Conservation (phyloP, 352 stramenopile genomes). For the Phytophthora hibernalis region DNA sequence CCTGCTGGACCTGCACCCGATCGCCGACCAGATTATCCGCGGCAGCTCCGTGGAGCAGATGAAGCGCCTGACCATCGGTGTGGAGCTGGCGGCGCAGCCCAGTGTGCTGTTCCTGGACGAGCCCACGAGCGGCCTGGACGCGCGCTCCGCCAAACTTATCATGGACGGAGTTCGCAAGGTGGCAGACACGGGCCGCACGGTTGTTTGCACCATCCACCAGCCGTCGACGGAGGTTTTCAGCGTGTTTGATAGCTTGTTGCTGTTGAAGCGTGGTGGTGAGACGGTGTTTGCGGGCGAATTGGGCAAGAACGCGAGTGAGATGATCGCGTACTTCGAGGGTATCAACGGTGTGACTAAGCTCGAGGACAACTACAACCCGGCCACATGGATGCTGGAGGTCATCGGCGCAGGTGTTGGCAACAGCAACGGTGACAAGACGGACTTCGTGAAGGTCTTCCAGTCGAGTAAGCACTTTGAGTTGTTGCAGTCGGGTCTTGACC, state of each 20-base stretch:
- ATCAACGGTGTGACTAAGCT: conserved; percentile 50
- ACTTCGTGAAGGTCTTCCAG: conserved; percentile 48
- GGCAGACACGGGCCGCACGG: conserved; percentile 61
- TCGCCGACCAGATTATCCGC: conserved; percentile 33
- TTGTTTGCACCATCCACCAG: conserved; percentile 94
- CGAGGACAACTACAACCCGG: conserved; percentile 78
- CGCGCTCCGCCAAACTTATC: conserved; percentile 79
- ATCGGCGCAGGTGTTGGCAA: conserved; percentile 54
- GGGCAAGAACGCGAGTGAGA: conserved; percentile 30
- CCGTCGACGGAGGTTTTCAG: conserved; percentile 84
- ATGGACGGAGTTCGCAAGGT: conserved; percentile 89
- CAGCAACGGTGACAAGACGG: conserved; percentile 33
- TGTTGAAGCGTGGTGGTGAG: conserved; percentile 27
- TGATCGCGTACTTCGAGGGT: conserved; percentile 19
- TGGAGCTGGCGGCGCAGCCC: not conserved
- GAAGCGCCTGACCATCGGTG: conserved; percentile 36
- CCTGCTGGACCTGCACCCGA: conserved; percentile 37
- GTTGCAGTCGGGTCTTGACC: conserved; percentile 41
- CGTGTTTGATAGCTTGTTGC: conserved; percentile 5
- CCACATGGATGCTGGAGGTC: conserved; percentile 43
- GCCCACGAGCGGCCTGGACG: conserved; percentile 86
- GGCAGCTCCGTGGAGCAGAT: too few species aligned
- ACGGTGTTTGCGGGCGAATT: conserved; percentile 57
- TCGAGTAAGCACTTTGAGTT: conserved; percentile 32
- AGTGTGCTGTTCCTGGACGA: conserved; percentile 47